Base-by-base conservation (phyloP, 805 yeast species). In the Pichia nanzhaoensis region DNA sequence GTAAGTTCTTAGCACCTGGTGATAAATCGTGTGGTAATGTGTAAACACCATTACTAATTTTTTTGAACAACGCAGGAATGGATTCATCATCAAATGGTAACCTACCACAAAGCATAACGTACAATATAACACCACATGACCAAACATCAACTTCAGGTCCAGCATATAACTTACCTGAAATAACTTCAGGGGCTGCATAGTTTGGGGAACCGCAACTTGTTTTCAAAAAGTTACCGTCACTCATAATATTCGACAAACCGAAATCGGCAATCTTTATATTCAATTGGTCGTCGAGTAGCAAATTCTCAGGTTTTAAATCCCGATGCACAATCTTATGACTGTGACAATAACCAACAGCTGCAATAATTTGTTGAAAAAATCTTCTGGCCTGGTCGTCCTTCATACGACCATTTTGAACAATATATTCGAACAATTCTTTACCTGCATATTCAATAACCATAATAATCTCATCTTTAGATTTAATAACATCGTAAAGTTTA, bases 91-190 rank as follows among this genome's bases (percentile, higher is more conserved):
- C 98, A 63, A 90, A 90, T 13, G 98, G 98, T 56, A 90, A 73
- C 55, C 97, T 73, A 34, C 98, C 96, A 65, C 96, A 90, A 42
- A 91, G 72, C 97, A 90, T 90, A 44, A 90, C 98, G 56, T 90
- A 91, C 44, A 90, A 70, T 39, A 91, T 89, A 34, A 91, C 97
- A 57, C 98, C 98, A 59, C 95, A 85, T 0, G 95, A 84, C 98
- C 98, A 90, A 45, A 90, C 96, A 64, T 90, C 98, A 39, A 91
- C 97, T 65, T 91, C 97, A 3, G 98, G 97, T 9, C 98, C 98
- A 2, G 97, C 98, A 56, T 90, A 91, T 44, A 91, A 72, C 61
- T 91, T 88, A 31, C 97, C 97, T 50, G 90, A 80, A 47, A 90
- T 90, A 24, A 90, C 97, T 65, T 90, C 98, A 1, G 98, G 98